Percentiles rank a stretch among this genome's conserved stretches.
phyloP scores from a whole-genome alignment of 2,329 filamentous ascomycete species.

The Neonectria faginata region DNA sequence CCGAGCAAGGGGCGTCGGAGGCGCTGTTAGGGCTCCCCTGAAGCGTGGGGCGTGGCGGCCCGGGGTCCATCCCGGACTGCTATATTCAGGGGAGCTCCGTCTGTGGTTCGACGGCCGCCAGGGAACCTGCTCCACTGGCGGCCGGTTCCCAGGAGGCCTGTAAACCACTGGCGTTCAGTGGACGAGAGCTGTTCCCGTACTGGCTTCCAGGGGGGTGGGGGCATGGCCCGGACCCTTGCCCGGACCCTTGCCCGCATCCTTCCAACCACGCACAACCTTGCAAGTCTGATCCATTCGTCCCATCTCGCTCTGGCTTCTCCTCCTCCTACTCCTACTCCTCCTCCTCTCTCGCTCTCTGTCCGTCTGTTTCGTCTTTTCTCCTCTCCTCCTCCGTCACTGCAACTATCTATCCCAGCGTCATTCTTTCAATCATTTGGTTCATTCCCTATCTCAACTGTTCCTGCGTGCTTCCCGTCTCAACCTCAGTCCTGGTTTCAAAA shows the following conservation, averaged over 20 bases:
- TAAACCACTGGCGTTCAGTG: no score
- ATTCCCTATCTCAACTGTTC: slow-evolving; percentile 26
- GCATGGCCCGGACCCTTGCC: no score
- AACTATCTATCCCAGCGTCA: slow-evolving; percentile 41
- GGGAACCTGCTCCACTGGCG: no score
- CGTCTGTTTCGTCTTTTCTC: not conserved
- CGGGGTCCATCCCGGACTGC: slow-evolving; percentile 24
- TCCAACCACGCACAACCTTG: slow-evolving; percentile 25
- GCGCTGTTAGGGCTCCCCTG: slow-evolving; percentile 21
- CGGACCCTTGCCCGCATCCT: not conserved
- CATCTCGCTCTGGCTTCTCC: slow-evolving; percentile 36
- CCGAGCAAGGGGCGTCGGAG: not conserved
- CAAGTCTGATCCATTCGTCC: slow-evolving; percentile 27
- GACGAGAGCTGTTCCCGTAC: no score
- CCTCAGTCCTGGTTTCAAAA: slow-evolving; percentile 30
- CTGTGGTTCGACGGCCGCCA: slow-evolving; percentile 32
- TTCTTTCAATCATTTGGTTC: slow-evolving; percentile 22
- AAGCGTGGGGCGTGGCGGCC: slow-evolving; percentile 18
- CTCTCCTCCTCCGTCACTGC: slow-evolving; percentile 22
- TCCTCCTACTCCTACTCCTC: slow-evolving; percentile 25
- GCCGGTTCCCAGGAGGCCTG: no score
- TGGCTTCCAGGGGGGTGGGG: not conserved
- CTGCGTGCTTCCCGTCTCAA: slow-evolving; percentile 19
- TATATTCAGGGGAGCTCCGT: slow-evolving; percentile 39
- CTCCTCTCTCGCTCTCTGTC: slow-evolving; percentile 15